Percentiles rank a stretch among this genome's conserved stretches.
phyloP scores from a whole-genome alignment of 2,329 filamentous ascomycete genomes.

The Botrytis elliptica region DNA sequence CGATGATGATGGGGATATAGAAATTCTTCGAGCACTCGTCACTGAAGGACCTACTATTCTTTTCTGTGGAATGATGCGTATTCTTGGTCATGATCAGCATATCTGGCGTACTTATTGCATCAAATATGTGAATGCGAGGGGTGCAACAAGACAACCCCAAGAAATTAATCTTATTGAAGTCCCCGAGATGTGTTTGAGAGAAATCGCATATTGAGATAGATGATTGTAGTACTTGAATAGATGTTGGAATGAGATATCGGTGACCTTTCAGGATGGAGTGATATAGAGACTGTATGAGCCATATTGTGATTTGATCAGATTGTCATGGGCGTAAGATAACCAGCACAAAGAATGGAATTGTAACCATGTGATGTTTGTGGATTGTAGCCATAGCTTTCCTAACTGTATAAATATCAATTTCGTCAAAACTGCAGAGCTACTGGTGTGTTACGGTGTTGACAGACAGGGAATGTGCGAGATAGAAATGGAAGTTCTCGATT shows the following conservation, averaged over 20 bases:
- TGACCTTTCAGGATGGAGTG: background rate
- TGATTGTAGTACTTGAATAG: background rate
- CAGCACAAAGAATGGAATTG: background rate
- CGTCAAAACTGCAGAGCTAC: background rate
- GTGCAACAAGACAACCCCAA: background rate
- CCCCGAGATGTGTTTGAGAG: background rate
- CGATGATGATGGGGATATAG: too few relatives aligned
- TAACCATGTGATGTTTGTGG: background rate
- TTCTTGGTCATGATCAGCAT: background rate
- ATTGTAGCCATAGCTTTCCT: background rate
- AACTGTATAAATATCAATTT: background rate
- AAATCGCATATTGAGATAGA: background rate
- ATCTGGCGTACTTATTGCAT: background rate
- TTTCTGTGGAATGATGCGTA: background rate
- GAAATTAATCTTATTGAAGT: background rate
- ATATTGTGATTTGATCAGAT: background rate
- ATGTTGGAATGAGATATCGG: background rate
- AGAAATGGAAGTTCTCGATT: too few relatives aligned
- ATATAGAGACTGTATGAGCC: background rate
- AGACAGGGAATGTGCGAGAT: background rate
- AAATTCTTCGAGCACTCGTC: background rate
- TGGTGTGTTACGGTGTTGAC: background rate
- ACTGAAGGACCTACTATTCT: background rate
- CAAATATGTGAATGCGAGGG: background rate
- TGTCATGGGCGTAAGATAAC: background rate